These are phyloP conservation scores for Desmodesmus armatus DNA, from an alignment of 139 green algal species.

Conservation along the genomic window DNA sequence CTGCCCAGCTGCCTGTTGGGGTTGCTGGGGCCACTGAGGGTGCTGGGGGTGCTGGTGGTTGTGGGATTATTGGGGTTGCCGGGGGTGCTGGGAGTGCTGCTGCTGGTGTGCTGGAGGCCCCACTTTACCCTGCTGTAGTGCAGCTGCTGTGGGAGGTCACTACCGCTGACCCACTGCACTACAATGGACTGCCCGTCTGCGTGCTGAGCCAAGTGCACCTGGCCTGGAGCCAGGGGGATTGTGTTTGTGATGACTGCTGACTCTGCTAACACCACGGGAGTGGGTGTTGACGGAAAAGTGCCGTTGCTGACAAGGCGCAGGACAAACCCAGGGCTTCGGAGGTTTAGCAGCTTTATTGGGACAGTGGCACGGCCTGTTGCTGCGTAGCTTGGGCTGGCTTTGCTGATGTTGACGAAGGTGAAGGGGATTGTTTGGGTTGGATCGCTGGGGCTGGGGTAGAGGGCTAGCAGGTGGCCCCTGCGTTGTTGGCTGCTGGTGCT, in stretches of 20 bases:
- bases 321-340: background rate
- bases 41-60: background rate
- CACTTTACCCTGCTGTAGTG: background rate
- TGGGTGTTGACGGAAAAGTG: background rate
- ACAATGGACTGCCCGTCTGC: conserved; percentile 22
- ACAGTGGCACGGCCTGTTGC: background rate
- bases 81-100: background rate
- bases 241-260: background rate
- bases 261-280: conserved; percentile 17
- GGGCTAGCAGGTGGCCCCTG: conserved; percentile 1
- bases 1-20: background rate
- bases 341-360: conserved; percentile 13
- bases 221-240: background rate
- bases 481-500: background rate
- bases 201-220: conserved; percentile 17
- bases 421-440: background rate
- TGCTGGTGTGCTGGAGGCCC: too few species aligned
- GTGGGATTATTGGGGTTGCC: background rate
- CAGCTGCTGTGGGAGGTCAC: background rate
- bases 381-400: background rate
- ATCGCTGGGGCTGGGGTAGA: conserved; percentile 1
- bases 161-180: conserved; percentile 22
- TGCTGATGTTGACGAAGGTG: background rate
- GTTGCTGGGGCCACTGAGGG: background rate
- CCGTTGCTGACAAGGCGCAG: background rate